Evolutionary conservation across 1,284 basidiomycete species (phyloP), one percentile per base, ranked within the genome.

Genomic region (Malassezia sympodialis): DNA sequence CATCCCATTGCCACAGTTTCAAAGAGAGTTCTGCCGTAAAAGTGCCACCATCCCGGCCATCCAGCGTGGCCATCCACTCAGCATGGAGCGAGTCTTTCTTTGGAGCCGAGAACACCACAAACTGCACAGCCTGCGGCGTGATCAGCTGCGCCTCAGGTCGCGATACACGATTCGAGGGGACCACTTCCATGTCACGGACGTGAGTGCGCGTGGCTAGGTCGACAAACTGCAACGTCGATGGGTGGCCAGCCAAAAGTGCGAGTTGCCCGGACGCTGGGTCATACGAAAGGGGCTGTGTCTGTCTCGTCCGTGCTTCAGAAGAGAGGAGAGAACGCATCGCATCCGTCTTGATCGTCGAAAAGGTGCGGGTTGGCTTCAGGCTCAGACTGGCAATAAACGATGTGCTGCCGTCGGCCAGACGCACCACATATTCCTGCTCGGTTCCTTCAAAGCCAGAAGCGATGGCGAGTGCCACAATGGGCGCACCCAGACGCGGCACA

Each of bases 41-140:
- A 8, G 51, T 79, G 14, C 81, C 83, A 57, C 83, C 80, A 24
- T 66, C 62, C 51, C 90, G 82, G 30, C 78, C 78, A 75, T 98
- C 93, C 34, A 90, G 76, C 0, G 93, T 94, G 1, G 90, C 90
- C 84, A 99, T 84, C 91, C 93, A 96, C 48, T 83, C 80, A 23
- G 60, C 60, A 15, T 53, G 47, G 8, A 56, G 57, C 34, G 50
- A 49, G 49, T 47, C 23, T 14, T 54, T 56, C 8, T 49, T 31
- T 10, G 53, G 6, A 79, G 75, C 55, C 2, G 85, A 86, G 51
- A 91, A 79, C 2, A 80, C 82, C 6, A 82, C 82, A 19, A 78
- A 79, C 54, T 88, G 84, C 8, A 96, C 87, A 15, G 84, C 80
- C 1, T 86, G 82, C 4, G 87, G 84, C 59, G 88, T 84, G 53